These are phyloP conservation scores for Fusarium sp. DNA, from an alignment of 2,329 filamentous ascomycete genomes.

Conservation along the genomic window DNA sequence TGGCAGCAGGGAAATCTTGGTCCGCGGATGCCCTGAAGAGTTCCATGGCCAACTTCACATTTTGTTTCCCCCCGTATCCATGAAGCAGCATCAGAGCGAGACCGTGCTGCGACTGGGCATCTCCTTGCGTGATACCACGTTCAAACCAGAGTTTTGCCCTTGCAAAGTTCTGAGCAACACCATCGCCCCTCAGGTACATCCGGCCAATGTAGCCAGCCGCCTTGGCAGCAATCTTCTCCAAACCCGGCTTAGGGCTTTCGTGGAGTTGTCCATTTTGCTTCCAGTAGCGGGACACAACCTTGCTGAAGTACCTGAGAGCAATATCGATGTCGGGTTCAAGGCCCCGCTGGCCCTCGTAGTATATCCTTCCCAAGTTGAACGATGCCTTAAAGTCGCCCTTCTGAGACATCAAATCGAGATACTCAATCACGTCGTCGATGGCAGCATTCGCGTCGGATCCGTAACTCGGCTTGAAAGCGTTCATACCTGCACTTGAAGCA, in stretches of 20 bases:
- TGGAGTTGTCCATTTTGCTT: constrained; percentile 78
- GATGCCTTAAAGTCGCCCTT: constrained; percentile 91
- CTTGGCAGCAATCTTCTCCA: constrained; percentile 84
- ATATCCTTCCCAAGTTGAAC: constrained; percentile 84
- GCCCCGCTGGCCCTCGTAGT: constrained; percentile 86
- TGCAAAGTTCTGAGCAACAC: constrained; percentile 80
- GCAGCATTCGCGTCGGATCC: constrained; percentile 86
- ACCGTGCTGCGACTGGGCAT: constrained; percentile 86
- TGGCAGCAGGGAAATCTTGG: constrained; percentile 82
- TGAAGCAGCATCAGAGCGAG: constrained; percentile 86
- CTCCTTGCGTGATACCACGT: constrained; percentile 78
- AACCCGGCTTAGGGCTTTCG: constrained; percentile 74
- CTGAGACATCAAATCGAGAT: constrained; percentile 87
- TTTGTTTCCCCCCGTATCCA: constrained; percentile 77
- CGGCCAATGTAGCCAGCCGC: constrained; percentile 88
- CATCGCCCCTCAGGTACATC: constrained; percentile 91
- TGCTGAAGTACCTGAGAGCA: constrained; percentile 84
- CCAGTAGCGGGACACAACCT: constrained; percentile 86
- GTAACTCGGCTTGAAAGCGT: constrained; percentile 78
- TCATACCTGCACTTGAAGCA: constrained; percentile 84
- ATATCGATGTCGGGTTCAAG: constrained; percentile 78
- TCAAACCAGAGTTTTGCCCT: constrained; percentile 86
- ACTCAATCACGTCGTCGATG: constrained; percentile 94
- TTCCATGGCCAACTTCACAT: constrained; percentile 78
- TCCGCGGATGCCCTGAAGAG: constrained; percentile 84